Evolutionary conservation across 208 protist species (phyloP), one percentile per base, ranked within the genome.

Genomic region (Herpetomonas samuelpessoai): DNA sequence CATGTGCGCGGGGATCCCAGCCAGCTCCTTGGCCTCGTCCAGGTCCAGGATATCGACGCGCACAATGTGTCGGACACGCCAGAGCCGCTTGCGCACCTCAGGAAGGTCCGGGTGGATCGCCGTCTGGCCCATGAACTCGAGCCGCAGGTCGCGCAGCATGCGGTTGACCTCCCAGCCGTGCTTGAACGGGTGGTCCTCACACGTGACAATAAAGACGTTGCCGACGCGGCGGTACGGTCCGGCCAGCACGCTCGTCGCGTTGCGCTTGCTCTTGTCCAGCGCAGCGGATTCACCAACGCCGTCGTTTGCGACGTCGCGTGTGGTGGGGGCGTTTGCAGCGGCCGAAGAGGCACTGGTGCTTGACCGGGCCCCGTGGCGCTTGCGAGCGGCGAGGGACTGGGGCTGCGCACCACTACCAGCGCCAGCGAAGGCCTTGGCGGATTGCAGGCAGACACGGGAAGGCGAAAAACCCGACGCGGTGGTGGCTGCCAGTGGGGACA

Each of bases 91-190:
- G n/a, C 88, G 73, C 54, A 91, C 78, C 1, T 52, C 47, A 4
- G 88, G 88, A 21, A 88, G 76, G 59, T 95, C 88, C 0, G 88
- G 84, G n/a, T 86, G 62, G 45, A 95, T 89, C 12, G 68, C 79
- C 9, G 83, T 89, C 58, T 95, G 88, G 0, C 88, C 88, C 68
- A 72, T 81, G 47, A 83, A 95, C 83, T 95, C 88, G 0, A 95
- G 73, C 2, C 84, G 81, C 60, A 95, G 69, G 25, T 87, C 79
- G 3, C 85, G 84, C 66, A 95, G 72, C 68, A 80, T 79, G 31
- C 81, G 81, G 64, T 91, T 92, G 12, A 95, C 76, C 54, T 95
- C 84, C 86, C 88, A 95, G 12, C 76, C 76, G 50, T 84, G 80
- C 59, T 95, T 90, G 62, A 91, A 95, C 18, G 85, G 83, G 57